These are phyloP conservation scores for Pleurotus tuoliensis DNA, from an alignment of 768 basidiomycete genomes.

Conservation along the genomic window DNA sequence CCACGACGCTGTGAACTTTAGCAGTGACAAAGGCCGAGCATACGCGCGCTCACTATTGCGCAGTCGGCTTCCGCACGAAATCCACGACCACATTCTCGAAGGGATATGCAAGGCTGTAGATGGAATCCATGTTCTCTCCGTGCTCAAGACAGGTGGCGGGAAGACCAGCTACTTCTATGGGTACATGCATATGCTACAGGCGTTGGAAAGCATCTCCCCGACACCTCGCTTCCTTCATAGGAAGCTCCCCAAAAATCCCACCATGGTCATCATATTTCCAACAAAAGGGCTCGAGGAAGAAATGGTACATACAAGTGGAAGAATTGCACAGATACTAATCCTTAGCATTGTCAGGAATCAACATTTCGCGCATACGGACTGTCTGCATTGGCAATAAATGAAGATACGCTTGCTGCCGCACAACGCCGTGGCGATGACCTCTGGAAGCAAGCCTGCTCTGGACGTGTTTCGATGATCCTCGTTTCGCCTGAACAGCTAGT, in stretches of 20 bases:
- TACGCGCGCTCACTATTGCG: not conserved
- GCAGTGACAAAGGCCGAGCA: not conserved
- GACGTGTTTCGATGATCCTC: slow-evolving; percentile 12
- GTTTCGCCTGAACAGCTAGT: slow-evolving; percentile 21
- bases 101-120: slow-evolving; percentile 14
- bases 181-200: not conserved
- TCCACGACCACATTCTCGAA: slow-evolving; percentile 17
- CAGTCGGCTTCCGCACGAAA: not conserved
- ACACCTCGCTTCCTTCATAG: not conserved
- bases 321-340: no score
- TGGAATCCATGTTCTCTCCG: slow-evolving; percentile 5
- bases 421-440: slow-evolving; percentile 8
- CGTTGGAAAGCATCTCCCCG: not conserved
- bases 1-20: no score
- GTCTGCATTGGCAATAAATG: slow-evolving; percentile 19
- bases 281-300: slow-evolving; percentile 20
- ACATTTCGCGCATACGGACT: slow-evolving; percentile 9
- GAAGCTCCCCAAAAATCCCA: slow-evolving; percentile 13
- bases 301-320: slow-evolving; percentile 15
- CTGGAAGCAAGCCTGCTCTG: slow-evolving; percentile 13
- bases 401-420: slow-evolving; percentile 12
- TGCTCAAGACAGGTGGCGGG: slow-evolving; percentile 1
- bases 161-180: slow-evolving; percentile 2
- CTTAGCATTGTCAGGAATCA: not conserved
- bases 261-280: slow-evolving; percentile 18